These are phyloP conservation scores for Alopecurus myosuroides DNA, from an alignment of 176 grass and related monocot species.

Conservation along the genomic window DNA sequence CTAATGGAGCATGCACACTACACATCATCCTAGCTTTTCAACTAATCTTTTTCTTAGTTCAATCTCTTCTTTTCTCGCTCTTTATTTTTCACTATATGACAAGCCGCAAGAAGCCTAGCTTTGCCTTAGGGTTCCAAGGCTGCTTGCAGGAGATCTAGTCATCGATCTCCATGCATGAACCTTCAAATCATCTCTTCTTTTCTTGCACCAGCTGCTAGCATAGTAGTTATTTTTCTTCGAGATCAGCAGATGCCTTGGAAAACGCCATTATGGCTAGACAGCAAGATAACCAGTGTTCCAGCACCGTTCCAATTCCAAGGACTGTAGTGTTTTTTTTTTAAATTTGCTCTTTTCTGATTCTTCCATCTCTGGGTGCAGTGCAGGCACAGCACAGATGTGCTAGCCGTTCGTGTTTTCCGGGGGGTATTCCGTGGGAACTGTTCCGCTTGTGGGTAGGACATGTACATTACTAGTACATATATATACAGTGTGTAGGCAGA, in stretches of 20 bases:
- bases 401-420: constrained; percentile 28
- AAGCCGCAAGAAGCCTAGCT: constrained; percentile 28
- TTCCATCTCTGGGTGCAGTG: background rate
- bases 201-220: background rate
- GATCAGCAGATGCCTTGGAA: constrained; percentile 15
- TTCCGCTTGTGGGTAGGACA: constrained; percentile 13
- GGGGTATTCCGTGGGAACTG: background rate
- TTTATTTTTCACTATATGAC: background rate
- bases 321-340: background rate
- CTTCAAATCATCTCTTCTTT: constrained; percentile 25
- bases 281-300: background rate
- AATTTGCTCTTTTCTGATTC: background rate
- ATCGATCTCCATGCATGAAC: constrained; percentile 15
- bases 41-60: background rate
- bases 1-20: constrained; percentile 5
- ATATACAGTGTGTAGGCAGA: constrained; percentile 16
- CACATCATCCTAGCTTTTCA: constrained; percentile 14
- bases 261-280: background rate
- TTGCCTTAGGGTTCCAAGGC: constrained; percentile 58
- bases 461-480: constrained; percentile 17
- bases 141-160: constrained; percentile 6
- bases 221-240: background rate
- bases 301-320: constrained; percentile 1
- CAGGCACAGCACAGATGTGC: background rate
- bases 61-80: background rate